phyloP scores from a whole-genome alignment of 2,329 filamentous ascomycete species.

The Mollisiaceae sp. region DNA sequence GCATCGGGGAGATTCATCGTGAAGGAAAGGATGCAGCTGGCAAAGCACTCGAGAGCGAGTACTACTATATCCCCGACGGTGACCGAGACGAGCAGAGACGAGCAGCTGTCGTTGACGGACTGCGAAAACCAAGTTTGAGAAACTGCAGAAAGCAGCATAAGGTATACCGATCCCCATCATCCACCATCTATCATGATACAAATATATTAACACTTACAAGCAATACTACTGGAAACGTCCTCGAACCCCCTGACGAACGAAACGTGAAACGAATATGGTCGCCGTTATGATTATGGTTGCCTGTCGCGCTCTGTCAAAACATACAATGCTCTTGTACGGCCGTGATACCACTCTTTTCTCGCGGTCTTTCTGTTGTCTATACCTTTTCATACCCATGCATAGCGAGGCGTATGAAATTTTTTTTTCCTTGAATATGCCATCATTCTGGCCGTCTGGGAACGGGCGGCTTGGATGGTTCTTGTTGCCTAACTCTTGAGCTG shows the following conservation, averaged over 20 bases:
- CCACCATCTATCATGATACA: slow-evolving; percentile 1
- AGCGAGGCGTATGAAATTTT: slow-evolving; percentile 35
- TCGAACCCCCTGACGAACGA: slow-evolving; percentile 55
- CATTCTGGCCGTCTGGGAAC: neutral
- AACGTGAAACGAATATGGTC: slow-evolving; percentile 3
- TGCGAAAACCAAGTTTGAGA: slow-evolving; percentile 87
- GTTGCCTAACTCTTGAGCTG: neutral
- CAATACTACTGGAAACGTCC: slow-evolving; percentile 75
- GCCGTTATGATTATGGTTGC: slow-evolving; percentile 10
- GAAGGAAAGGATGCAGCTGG: slow-evolving; percentile 96
- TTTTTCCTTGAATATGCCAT: slow-evolving; percentile 11
- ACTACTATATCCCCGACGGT: slow-evolving; percentile 91
- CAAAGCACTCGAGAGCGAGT: slow-evolving; percentile 92
- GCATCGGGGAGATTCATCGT: slow-evolving; percentile 85
- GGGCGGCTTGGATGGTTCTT: neutral
- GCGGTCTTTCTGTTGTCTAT: slow-evolving; percentile 16
- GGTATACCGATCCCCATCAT: slow-evolving; percentile 59
- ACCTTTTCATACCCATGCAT: slow-evolving; percentile 36
- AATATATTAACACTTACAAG: slow-evolving; percentile 45
- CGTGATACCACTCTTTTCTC: slow-evolving; percentile 26
- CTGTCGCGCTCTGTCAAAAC: neutral
- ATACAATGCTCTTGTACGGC: slow-evolving; percentile 24
- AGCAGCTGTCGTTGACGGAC: slow-evolving; percentile 80
- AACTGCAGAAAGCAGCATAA: slow-evolving; percentile 96
- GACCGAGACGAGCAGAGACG: slow-evolving; percentile 81